Percentiles rank a stretch among this genome's conserved stretches.
These are phyloP conservation scores for Trichoderma parareesei DNA, from an alignment of 495 filamentous ascomycete species.

Conservation along the genomic window DNA sequence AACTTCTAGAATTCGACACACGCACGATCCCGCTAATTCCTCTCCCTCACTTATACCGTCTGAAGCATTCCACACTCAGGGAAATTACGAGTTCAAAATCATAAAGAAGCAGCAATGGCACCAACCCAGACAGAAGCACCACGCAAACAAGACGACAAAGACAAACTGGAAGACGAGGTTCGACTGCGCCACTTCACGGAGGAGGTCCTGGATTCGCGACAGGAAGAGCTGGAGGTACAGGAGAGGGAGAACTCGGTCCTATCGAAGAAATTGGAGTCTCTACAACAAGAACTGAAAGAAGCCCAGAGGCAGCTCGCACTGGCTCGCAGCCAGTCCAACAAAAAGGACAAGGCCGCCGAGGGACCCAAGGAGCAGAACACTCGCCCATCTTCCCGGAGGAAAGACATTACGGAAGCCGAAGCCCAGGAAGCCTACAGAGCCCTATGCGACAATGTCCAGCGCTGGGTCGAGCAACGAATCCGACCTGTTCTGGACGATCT, in stretches of 20 bases:
- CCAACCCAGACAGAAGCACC: background rate
- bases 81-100: background rate
- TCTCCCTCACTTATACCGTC: background rate
- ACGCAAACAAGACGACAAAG: background rate
- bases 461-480: slow-evolving; percentile 12
- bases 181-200: slow-evolving; percentile 12
- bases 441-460: slow-evolving; percentile 5
- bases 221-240: slow-evolving; percentile 8
- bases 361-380: background rate
- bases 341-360: background rate
- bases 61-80: background rate
- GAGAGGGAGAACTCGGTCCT: background rate
- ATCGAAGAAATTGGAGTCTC: background rate
- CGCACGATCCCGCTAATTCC: background rate
- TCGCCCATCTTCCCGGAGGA: slow-evolving; percentile 1
- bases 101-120: background rate
- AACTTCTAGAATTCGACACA: background rate
- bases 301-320: background rate
- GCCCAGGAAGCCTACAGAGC: background rate
- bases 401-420: slow-evolving; percentile 12
- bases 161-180: slow-evolving; percentile 6
- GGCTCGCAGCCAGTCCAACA: background rate
- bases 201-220: slow-evolving; percentile 10
- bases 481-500: slow-evolving; percentile 8
- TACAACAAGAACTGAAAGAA: slow-evolving; percentile 5